Base-by-base conservation (phyloP, 192 early-diverging fungal genomes). In the Entrophospora sp. region DNA sequence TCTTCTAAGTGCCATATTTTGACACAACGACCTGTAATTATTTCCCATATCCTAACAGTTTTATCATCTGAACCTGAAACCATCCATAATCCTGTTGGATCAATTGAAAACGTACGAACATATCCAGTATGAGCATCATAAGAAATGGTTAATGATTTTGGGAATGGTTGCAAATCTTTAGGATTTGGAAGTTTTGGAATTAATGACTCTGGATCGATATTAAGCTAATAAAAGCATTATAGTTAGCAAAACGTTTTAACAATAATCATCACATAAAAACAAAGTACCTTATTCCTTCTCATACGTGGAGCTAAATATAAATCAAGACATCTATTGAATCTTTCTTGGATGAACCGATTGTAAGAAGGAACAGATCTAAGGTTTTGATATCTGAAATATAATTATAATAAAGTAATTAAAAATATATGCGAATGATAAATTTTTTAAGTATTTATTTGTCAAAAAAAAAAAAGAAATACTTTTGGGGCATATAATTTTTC, bases 301-400 rank as follows among this genome's bases (percentile, higher is more conserved):
- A 90, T 79, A 68, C 97, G 91, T 28, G 97, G 97, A 28, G 93
- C 92, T 53, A 99, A 79, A 70, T 99, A 99, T 58, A 99, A 78
- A 71, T 99, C 97, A 67, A 99, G 81, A 72, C 94, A 97, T 65
- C 97, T 81, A 69, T 97, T 86, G 75, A 98, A 99, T 46, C 94
- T 82, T 73, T 99, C 95, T 70, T 97, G 86, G 43, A 97, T 85
- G 61, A 99, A 97, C 28, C 83, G 79, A 22, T 84, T 78, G 70
- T 96, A 97, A 5, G 84, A 93, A 25, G 94, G 92, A 31, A 98
- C 93, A 27, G 78, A 65, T 37, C 97, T 88, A 59, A 99, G 82
- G 45, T 79, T 82, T 32, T 77, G 69, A 69, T 86, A 86, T 67
- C 77, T 81, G 12, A 20, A 51, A 13, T 35, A 38, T 62, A 45